Evolutionary conservation across 2,329 filamentous ascomycete genomes (phyloP).

Genomic region (Plectosphaerella sp.): DNA sequence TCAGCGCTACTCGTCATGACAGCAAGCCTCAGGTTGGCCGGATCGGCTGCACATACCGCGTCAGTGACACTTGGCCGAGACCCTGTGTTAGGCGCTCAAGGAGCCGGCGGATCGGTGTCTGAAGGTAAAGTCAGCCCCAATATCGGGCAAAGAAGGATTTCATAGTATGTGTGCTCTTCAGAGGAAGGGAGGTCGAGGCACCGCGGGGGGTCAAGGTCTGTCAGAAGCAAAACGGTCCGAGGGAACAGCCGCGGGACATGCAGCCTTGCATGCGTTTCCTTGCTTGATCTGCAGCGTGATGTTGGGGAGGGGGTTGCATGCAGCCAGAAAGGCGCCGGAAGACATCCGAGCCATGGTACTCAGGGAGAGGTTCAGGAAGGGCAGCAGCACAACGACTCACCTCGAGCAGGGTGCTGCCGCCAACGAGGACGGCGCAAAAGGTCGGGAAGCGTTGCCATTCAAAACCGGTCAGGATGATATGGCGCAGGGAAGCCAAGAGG

Average conservation of each 20-base stretch:
- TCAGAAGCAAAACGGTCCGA: too few relatives aligned
- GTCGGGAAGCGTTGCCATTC: constrained; percentile 55
- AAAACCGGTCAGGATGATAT: constrained; percentile 46
- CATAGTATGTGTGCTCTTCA: background rate
- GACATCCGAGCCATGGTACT: too few relatives aligned
- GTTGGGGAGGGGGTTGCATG: too few relatives aligned
- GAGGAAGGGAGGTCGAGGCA: background rate
- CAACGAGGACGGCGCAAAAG: constrained; percentile 57
- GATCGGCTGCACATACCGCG: constrained; percentile 7
- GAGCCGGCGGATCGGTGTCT: constrained; percentile 16
- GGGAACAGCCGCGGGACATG: too few relatives aligned
- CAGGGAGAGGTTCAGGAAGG: background rate
- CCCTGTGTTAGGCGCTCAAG: constrained; percentile 16
- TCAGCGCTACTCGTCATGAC: constrained; percentile 10
- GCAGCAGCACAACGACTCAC: constrained; percentile 27
- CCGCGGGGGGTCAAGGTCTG: too few relatives aligned
- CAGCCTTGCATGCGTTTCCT: too few relatives aligned
- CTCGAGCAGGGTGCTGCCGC: constrained; percentile 58
- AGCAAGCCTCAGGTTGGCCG: background rate
- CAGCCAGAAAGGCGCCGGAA: too few relatives aligned
- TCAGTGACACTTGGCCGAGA: constrained; percentile 16
- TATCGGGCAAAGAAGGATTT: background rate
- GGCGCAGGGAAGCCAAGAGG: constrained; percentile 26
- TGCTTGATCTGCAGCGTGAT: too few relatives aligned
- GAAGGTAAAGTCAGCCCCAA: background rate